These are phyloP conservation scores for Pleurotus platypus DNA, from an alignment of 768 basidiomycete species.

Conservation along the genomic window DNA sequence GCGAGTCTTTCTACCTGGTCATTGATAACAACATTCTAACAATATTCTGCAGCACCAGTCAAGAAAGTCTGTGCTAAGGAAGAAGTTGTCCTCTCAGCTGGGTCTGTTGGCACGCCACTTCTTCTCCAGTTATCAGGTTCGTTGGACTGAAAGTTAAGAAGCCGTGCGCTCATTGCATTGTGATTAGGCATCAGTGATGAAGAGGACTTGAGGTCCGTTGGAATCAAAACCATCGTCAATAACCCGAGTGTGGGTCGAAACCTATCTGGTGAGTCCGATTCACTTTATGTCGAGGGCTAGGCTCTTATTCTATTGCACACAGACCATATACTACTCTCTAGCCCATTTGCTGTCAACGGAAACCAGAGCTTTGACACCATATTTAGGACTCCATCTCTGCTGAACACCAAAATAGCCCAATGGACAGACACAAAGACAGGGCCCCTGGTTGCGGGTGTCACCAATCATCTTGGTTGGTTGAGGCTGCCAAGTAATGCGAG, in stretches of 20 bases:
- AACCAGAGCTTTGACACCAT: conserved; percentile 14
- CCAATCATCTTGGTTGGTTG: conserved; percentile 18
- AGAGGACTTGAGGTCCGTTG: conserved; percentile 8
- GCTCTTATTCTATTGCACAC: not conserved
- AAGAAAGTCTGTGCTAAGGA: not conserved
- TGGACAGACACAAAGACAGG: conserved; percentile 18
- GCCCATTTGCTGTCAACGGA: conserved; percentile 16
- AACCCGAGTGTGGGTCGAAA: conserved; percentile 9
- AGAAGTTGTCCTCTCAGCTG: not conserved
- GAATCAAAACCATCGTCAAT: conserved; percentile 12
- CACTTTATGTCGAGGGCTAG: not conserved
- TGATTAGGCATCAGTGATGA: not conserved
- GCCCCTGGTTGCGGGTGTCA: conserved; percentile 12
- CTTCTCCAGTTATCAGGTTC: not conserved
- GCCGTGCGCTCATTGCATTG: not conserved
- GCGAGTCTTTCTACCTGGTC: not conserved
- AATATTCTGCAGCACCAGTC: not conserved
- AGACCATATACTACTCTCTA: conserved; percentile 11
- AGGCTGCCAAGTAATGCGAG: conserved; percentile 19
- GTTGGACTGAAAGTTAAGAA: not conserved
- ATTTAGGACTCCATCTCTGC: not conserved
- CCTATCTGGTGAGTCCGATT: not conserved
- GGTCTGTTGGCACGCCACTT: not conserved
- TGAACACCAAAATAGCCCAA: conserved; percentile 6
- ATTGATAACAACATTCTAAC: not conserved